Evolutionary conservation across 768 basidiomycete species (phyloP).

Genomic region (Solioccasus polychromus): DNA sequence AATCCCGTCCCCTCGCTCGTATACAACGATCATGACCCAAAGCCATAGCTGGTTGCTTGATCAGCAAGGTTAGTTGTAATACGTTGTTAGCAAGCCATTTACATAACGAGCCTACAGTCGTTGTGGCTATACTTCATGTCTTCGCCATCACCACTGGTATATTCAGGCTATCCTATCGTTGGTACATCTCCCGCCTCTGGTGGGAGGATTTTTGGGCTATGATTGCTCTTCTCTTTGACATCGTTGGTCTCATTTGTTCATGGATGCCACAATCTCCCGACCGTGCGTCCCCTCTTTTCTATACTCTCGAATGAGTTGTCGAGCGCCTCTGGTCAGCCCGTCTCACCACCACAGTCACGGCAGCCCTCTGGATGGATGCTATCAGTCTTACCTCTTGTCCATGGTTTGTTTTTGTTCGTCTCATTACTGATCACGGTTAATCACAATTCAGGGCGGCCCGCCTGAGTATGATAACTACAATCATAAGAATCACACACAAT

Average conservation of each 20-base stretch:
- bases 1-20: too few relatives aligned
- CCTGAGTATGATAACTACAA: slow-evolving; percentile 4
- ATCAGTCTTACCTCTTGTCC: not conserved
- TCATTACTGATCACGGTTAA: not conserved
- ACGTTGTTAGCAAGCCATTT: too few relatives aligned
- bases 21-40: too few relatives aligned
- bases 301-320: not conserved
- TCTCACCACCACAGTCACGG: not conserved
- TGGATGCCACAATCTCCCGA: not conserved
- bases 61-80: not conserved
- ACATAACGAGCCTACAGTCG: too few relatives aligned
- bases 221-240: not conserved
- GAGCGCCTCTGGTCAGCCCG: too few relatives aligned
- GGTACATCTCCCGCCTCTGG: slow-evolving; percentile 1
- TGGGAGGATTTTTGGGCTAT: slow-evolving; percentile 6
- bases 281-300: not conserved
- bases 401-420: slow-evolving; percentile 1
- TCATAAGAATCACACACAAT: not conserved
- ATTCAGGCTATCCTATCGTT: slow-evolving; percentile 5
- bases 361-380: not conserved
- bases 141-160: not conserved
- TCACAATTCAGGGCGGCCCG: not conserved
- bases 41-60: not conserved
- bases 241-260: not conserved
- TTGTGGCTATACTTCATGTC: not conserved